Evolutionary conservation across 179 eudicot species (phyloP), one percentile per base, ranked within the genome.

Genomic region (Beta corolliflora): DNA sequence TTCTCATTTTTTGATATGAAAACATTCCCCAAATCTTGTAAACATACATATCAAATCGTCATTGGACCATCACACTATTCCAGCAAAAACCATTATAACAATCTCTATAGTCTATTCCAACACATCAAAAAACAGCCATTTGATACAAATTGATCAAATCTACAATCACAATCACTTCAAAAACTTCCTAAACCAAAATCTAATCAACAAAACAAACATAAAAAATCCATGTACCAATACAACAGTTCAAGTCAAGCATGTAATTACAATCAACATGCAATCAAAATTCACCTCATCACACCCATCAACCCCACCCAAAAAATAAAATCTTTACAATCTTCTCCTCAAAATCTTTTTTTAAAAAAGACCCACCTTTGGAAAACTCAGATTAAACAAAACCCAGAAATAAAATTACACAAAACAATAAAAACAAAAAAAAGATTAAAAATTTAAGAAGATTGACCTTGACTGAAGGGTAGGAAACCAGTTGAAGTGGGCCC

Each of bases 401-500:
- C 71, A 80, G 55, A 54, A 81, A 12, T 59, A 73, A 75, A 78
- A 75, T n/a, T 19, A 48, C 10, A 1, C n/a, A 60, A 55, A 13
- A 68, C 53, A 15, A 61, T 1, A 1, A 25, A 25, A 25, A 1
- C 29, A 23, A 48, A 73, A 4, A 14, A 48, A 48, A 48, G 9
- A 48, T 5, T 48, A 48, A 48, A 48, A 48, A 48, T 48, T 48
- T 36, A 36, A 36, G 41, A 36, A 36, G 41, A 25, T 70, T 6
- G 18, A 94, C 98, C 87, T 92, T 46, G 71, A 94, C 53, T 41
- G 93, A 83, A 16, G 98, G 98, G 68, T 89, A 93, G 5, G 98
- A 94, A 59, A 92, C 84, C 71, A 94, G 91, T 71, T 93, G 98
- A 54, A 93, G 92, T 8, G 98, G 97, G 2, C 96, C 96, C 48